Evolutionary conservation across 495 filamentous ascomycete genomes (phyloP).

Genomic region (Trichodelitschia bisporula): DNA sequence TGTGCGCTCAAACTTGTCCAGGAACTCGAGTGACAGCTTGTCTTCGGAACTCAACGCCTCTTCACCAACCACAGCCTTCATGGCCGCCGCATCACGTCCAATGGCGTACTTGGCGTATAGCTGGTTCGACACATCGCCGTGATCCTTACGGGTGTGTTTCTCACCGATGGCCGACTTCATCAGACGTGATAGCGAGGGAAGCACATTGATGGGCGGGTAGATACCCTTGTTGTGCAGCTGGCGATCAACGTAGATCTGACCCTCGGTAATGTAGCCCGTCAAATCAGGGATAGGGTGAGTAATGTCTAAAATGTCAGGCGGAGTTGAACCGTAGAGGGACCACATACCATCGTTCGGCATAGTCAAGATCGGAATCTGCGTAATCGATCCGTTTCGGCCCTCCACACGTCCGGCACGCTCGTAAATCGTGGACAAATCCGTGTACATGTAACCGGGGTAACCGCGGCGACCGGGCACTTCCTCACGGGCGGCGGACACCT

Average conservation of each 20-base stretch:
- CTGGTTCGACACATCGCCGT: slow-evolving; percentile 97
- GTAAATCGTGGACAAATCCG: slow-evolving; percentile 98
- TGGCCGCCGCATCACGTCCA: slow-evolving; percentile 87
- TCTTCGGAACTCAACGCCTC: slow-evolving; percentile 89
- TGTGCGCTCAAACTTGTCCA: slow-evolving; percentile 87
- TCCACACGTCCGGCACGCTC: slow-evolving; percentile 96
- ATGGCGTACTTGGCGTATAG: slow-evolving; percentile 99
- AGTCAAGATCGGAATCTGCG: slow-evolving; percentile 93
- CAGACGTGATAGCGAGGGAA: slow-evolving; percentile 92
- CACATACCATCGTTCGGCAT: slow-evolving; percentile 86
- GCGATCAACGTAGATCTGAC: slow-evolving; percentile 94
- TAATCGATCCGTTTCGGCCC: slow-evolving; percentile 94
- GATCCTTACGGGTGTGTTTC: slow-evolving; percentile 82
- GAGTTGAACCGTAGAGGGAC: slow-evolving; percentile 2
- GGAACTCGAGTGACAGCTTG: slow-evolving; percentile 91
- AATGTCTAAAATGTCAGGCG: slow-evolving; percentile 36
- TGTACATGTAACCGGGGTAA: slow-evolving; percentile 99
- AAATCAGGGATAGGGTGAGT: slow-evolving; percentile 98
- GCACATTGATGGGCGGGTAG: slow-evolving; percentile 96
- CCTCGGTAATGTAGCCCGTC: slow-evolving; percentile 97
- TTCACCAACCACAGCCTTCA: slow-evolving; percentile 99
- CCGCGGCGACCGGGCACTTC: slow-evolving; percentile 98
- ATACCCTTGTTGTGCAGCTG: slow-evolving; percentile 87
- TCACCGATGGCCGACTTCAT: slow-evolving; percentile 99
- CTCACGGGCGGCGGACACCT: slow-evolving; percentile 92